phyloP scores from a whole-genome alignment of 331 rosid genomes.

The Rhamnella rubrinervis region DNA sequence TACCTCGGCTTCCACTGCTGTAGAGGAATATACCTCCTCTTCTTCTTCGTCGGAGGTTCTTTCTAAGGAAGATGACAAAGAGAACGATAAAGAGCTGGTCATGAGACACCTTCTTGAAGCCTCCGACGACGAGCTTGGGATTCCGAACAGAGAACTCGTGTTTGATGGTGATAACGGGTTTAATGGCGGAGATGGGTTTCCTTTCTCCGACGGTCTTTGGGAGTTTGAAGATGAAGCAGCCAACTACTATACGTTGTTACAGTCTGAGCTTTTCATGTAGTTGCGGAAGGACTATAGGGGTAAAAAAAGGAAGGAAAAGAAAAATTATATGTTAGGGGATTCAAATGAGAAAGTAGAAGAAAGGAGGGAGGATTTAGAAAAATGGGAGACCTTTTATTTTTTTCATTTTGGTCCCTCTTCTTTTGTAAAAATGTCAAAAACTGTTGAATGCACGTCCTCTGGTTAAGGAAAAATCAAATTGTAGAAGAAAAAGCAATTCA shows the following conservation, averaged over 20 bases:
- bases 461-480: constrained; percentile 15
- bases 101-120: constrained; percentile 81
- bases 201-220: constrained; percentile 57
- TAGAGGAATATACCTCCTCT: constrained; percentile 20
- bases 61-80: constrained; percentile 37
- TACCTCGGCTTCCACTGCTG: neutral
- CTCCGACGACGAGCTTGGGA: constrained; percentile 89
- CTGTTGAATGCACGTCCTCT: neutral
- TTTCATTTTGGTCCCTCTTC: constrained; percentile 29
- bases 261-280: constrained; percentile 71
- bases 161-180: constrained; percentile 5
- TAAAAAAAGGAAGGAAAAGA: neutral
- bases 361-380: neutral
- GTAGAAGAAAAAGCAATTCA: constrained; percentile 20
- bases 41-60: constrained; percentile 11
- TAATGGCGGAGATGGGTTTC: constrained; percentile 26
- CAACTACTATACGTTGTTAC: constrained; percentile 59
- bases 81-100: constrained; percentile 49
- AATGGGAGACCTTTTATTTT: constrained; percentile 23
- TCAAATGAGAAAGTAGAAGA: neutral
- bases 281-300: neutral
- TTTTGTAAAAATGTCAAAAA: constrained; percentile 16
- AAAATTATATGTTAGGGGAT: neutral
- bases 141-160: constrained; percentile 43
- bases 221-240: constrained; percentile 88